Conservation (phyloP, 352 stramenopile species). For the Peronospora destructor region DNA sequence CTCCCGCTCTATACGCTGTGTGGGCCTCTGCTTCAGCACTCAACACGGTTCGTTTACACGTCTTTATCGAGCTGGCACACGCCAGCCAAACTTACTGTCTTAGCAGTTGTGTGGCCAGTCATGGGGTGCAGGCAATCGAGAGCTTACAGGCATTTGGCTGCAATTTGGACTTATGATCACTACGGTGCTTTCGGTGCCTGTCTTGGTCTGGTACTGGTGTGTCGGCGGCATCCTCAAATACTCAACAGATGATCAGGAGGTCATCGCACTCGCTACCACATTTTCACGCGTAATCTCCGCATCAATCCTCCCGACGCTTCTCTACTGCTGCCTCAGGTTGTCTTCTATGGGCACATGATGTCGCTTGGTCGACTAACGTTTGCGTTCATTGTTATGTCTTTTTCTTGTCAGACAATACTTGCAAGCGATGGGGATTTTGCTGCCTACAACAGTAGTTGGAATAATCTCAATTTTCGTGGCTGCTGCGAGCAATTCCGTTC, state of each 20-base stretch:
- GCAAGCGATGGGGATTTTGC: constrained; percentile 54
- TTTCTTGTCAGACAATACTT: constrained; percentile 48
- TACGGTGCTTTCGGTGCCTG: constrained; percentile 44
- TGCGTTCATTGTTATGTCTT: background rate
- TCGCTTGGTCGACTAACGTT: constrained; percentile 1
- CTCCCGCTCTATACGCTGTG: constrained; percentile 51
- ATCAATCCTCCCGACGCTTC: constrained; percentile 50
- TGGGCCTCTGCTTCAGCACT: constrained; percentile 55
- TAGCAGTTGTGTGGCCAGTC: constrained; percentile 59
- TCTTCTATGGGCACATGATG: background rate
- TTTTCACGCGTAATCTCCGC: constrained; percentile 61
- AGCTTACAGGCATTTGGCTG: constrained; percentile 68
- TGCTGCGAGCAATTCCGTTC: constrained; percentile 52
- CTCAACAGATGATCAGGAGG: constrained; percentile 50
- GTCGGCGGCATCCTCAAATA: constrained; percentile 51
- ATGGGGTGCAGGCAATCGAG: constrained; percentile 56
- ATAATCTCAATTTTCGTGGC: constrained; percentile 55
- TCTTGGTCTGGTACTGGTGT: constrained; percentile 69
- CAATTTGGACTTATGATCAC: constrained; percentile 61
- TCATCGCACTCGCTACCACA: constrained; percentile 45
- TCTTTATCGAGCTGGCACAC: background rate
- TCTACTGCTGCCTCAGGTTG: constrained; percentile 59
- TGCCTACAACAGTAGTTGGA: constrained; percentile 60
- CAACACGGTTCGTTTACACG: constrained; percentile 39
- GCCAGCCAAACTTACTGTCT: background rate